Base-by-base conservation (phyloP, 805 yeast genomes). In the Wickerhamiella occidentalis region DNA sequence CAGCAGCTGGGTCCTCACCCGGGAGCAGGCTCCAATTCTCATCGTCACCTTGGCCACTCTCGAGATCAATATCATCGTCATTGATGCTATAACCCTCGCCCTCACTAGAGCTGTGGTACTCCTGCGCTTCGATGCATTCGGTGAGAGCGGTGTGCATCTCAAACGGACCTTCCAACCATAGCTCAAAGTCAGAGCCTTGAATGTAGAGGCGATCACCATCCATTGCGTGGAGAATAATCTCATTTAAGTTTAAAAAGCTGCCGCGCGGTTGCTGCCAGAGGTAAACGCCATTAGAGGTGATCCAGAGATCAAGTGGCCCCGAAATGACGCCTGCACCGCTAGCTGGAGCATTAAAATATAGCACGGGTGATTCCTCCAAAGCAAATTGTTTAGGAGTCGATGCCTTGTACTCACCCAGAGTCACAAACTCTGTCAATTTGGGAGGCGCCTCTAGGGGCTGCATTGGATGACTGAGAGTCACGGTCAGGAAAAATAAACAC, bases 381-480 rank as follows among this genome's bases (percentile, higher is more conserved):
- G 66, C 60, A 45, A 57, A 64, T 7, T 57, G 49, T 11, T 60
- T 65, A 7, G 68, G 68, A 0, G 67, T 61, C 18, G 56, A 56
- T 13, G 62, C 49, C 49, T 57, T 64, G 55, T 62, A 63, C 47
- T 61, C 65, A 2, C 49, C 43, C 17, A 61, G 51, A 12, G 58
- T 46, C 28, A 56, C 51, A 50, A 54, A 64, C 25, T 62, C 66
- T 12, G 56, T 11, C 22, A 37, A 49, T 6, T 38, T 45, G 2
- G 61, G 61, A 48, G 48, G 41, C 19, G 21, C 45, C 18, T 9
- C 36, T 13, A 53, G 45, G 17, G 42, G 49, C n/a, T 53, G 52
- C 56, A 54, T 54, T n/a, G 40, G 17, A 19, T 42, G 37, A 40
- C 41, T 15, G 15, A 5, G 7, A 30, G 15, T 8, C 8, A 30